These are phyloP conservation scores for Tylopilus orsonianus DNA, from an alignment of 1,284 basidiomycete genomes.

Conservation along the genomic window DNA sequence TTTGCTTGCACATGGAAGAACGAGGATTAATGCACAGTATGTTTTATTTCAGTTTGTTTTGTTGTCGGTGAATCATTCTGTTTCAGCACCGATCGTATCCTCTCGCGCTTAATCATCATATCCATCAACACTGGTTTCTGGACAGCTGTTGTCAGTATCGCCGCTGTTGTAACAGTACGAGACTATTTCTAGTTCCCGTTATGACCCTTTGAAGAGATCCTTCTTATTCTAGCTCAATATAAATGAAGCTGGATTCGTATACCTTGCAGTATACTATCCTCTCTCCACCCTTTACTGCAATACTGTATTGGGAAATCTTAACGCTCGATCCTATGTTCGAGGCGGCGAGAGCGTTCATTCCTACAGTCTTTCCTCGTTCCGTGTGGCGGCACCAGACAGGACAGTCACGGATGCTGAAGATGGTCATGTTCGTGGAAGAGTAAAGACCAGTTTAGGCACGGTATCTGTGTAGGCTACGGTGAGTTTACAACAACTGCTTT, in stretches of 20 bases:
- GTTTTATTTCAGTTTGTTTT: neutral
- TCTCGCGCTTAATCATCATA: neutral
- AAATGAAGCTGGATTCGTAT: neutral
- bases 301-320: neutral
- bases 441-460: too few relatives aligned
- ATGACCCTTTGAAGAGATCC: neutral
- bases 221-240: neutral
- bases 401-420: too few relatives aligned
- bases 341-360: too few relatives aligned
- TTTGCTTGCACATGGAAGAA: neutral
- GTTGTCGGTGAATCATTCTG: neutral
- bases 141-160: neutral
- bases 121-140: neutral
- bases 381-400: too few relatives aligned
- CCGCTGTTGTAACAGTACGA: neutral
- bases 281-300: neutral
- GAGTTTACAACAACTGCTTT: too few relatives aligned
- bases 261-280: neutral
- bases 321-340: neutral
- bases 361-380: too few relatives aligned
- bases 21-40: neutral
- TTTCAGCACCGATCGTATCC: neutral
- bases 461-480: too few relatives aligned
- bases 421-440: too few relatives aligned
- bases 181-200: neutral